A percentile compares a stretch with the other conserved stretches of the same genome.
These are phyloP conservation scores for Astrothelium macrocarpum DNA, from an alignment of 495 filamentous ascomycete species.

Conservation along the genomic window DNA sequence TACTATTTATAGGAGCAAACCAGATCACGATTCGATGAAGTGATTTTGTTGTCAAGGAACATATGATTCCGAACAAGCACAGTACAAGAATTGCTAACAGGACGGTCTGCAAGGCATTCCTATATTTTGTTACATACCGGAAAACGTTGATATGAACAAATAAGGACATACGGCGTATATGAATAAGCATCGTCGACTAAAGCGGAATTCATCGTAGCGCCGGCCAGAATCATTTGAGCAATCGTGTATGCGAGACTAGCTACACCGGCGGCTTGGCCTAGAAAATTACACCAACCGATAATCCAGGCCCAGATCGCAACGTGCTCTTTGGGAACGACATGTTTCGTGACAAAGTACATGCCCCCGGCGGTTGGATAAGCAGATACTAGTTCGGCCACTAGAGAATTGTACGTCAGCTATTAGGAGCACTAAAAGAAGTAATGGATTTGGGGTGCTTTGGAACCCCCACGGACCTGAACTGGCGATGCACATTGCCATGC, in stretches of 20 bases:
- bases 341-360: slow-evolving; percentile 41
- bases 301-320: slow-evolving; percentile 43
- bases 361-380: slow-evolving; percentile 45
- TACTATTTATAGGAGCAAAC: slow-evolving; percentile 67
- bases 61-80: slow-evolving; percentile 50
- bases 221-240: slow-evolving; percentile 57
- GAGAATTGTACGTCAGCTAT: not conserved
- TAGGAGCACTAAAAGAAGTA: not conserved
- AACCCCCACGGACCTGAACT: slow-evolving; percentile 41
- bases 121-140: slow-evolving; percentile 28
- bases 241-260: slow-evolving; percentile 60
- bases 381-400: slow-evolving; percentile 45
- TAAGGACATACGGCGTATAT: slow-evolving; percentile 40
- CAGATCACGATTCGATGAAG: slow-evolving; percentile 56
- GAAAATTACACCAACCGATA: slow-evolving; percentile 57
- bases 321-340: slow-evolving; percentile 35
- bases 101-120: slow-evolving; percentile 54
- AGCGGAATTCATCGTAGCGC: slow-evolving; percentile 50
- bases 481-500: slow-evolving; percentile 59
- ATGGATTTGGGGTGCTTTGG: not conserved
- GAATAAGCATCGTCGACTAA: slow-evolving; percentile 32
- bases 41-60: slow-evolving; percentile 55
- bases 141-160: slow-evolving; percentile 10
- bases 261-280: slow-evolving; percentile 55
- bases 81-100: slow-evolving; percentile 50